Evolutionary conservation across 805 yeast genomes (phyloP).

Genomic region (Helenozyma baotianmanensis): DNA sequence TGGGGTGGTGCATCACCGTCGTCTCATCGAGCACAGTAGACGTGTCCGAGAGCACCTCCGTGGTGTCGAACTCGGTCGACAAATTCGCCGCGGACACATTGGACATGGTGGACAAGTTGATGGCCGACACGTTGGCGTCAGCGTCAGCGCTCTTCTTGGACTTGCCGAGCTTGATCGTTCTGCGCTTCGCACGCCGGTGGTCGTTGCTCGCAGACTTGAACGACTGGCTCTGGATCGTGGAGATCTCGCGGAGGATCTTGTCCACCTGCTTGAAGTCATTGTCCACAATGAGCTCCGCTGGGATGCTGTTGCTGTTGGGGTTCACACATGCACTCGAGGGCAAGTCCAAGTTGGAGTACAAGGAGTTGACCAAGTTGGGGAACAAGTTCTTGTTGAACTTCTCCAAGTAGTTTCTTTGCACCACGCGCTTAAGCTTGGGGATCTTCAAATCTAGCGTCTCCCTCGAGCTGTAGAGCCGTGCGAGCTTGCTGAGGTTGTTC

Average conservation of each 20-base stretch:
- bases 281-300: constrained; percentile 31
- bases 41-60: constrained; percentile 7
- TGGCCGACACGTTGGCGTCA: no score
- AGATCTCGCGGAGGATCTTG: constrained; percentile 35
- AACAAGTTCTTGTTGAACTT: constrained; percentile 33
- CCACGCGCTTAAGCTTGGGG: constrained; percentile 52
- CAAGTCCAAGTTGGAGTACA: constrained; percentile 33
- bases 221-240: constrained; percentile 42
- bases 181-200: constrained; percentile 37
- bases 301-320: constrained; percentile 31
- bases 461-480: constrained; percentile 58
- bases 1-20: constrained; percentile 10
- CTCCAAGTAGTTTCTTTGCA: constrained; percentile 52
- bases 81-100: no score
- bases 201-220: constrained; percentile 25
- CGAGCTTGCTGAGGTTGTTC: constrained; percentile 37
- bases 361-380: constrained; percentile 35
- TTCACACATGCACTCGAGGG: constrained; percentile 18
- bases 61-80: neutral
- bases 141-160: constrained; percentile 1
- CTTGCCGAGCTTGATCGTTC: constrained; percentile 32
- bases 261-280: constrained; percentile 28
- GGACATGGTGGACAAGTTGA: no score
- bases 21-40: constrained; percentile 5
- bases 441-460: constrained; percentile 74